phyloP scores from a whole-genome alignment of 768 basidiomycete genomes.

The Lactarius akahatsu region DNA sequence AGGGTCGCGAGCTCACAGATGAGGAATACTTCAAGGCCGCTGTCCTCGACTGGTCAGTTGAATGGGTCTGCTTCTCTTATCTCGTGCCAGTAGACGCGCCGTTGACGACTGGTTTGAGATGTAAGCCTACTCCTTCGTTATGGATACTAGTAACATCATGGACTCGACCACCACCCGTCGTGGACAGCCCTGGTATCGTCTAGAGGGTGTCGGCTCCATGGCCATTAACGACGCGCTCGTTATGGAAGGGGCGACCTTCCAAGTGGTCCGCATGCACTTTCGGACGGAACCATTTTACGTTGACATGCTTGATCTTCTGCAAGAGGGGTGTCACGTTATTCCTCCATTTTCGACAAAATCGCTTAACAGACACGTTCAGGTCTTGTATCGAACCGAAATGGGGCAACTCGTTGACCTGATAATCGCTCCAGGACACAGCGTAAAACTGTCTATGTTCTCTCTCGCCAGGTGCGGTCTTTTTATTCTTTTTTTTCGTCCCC shows the following conservation, averaged over 20 bases:
- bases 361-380: constrained; percentile 33
- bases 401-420: constrained; percentile 95
- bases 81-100: not conserved
- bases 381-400: constrained; percentile 87
- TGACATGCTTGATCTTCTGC: constrained; percentile 88
- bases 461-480: constrained; percentile 61
- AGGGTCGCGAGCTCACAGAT: constrained; percentile 64
- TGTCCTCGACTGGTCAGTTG: constrained; percentile 92
- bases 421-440: constrained; percentile 89
- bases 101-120: constrained; percentile 50
- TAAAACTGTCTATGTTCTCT: constrained; percentile 87
- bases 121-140: constrained; percentile 95
- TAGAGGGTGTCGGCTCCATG: constrained; percentile 68
- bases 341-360: not conserved
- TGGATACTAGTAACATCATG: constrained; percentile 99
- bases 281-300: constrained; percentile 77
- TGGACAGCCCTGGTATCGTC: constrained; percentile 88
- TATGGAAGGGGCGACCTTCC: constrained; percentile 93
- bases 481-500: constrained; percentile 7
- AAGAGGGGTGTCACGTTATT: constrained; percentile 53
- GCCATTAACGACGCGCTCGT: constrained; percentile 97
- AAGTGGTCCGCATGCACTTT: constrained; percentile 85
- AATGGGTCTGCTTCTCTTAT: constrained; percentile 60
- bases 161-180: constrained; percentile 93
- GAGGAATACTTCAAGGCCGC: constrained; percentile 89